Conservation (phyloP, 345 rosid species). For the Brassica incana region DNA sequence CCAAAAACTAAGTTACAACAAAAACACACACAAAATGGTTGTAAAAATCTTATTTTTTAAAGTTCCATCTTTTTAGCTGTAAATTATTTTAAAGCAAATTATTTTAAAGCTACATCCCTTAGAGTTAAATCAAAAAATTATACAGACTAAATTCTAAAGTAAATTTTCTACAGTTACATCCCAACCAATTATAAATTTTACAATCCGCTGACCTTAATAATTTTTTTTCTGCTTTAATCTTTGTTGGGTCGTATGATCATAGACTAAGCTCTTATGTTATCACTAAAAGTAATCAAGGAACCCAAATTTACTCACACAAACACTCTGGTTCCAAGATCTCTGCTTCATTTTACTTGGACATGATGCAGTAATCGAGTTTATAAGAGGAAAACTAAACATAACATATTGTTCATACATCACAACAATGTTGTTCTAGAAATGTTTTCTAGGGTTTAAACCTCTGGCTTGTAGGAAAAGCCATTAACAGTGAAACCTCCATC, state of each 20-base stretch:
- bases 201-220: background rate
- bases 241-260: conserved; percentile 7
- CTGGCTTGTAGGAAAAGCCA: conserved; percentile 18
- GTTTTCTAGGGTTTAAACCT: background rate
- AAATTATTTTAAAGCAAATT: too few relatives aligned
- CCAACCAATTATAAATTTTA: too few relatives aligned
- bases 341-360: background rate
- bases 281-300: background rate
- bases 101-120: too few relatives aligned
- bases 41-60: too few relatives aligned
- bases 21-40: too few relatives aligned
- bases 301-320: background rate
- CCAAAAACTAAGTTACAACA: too few relatives aligned
- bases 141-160: too few relatives aligned
- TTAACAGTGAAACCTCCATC: conserved; percentile 37
- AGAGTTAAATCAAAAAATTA: too few relatives aligned
- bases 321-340: background rate
- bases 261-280: background rate
- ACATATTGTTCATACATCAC: too few relatives aligned
- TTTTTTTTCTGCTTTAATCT: background rate
- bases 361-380: background rate
- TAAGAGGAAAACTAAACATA: background rate
- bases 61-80: too few relatives aligned
- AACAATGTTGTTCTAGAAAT: background rate
- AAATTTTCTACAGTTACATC: too few relatives aligned